Evolutionary conservation across 1,284 basidiomycete species (phyloP).

Genomic region (Tilletia indica): DNA sequence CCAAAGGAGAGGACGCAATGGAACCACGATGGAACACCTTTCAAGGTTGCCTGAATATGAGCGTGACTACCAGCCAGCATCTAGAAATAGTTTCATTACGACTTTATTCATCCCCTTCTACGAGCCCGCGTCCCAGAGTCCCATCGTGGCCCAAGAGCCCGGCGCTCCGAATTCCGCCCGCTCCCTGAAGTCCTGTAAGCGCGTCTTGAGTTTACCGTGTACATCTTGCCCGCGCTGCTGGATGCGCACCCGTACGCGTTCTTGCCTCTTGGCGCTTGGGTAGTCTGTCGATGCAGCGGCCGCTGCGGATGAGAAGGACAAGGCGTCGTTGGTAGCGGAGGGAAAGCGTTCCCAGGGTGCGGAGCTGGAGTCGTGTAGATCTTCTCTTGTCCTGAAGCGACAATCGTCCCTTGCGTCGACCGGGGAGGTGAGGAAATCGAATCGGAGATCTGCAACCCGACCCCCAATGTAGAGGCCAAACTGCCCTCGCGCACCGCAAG

Average conservation of each 20-base stretch:
- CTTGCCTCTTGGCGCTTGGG: neutral
- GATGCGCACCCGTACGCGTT: constrained; percentile 8
- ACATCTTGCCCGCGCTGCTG: constrained; percentile 14
- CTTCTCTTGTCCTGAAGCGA: too few relatives aligned
- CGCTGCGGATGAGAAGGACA: neutral
- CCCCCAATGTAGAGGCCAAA: constrained; percentile 3
- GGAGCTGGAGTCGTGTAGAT: neutral
- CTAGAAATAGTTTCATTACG: too few relatives aligned
- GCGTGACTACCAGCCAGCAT: too few relatives aligned
- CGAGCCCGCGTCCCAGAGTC: neutral
- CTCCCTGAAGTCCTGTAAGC: constrained; percentile 10
- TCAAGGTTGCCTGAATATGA: too few relatives aligned
- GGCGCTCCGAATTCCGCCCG: constrained; percentile 4
- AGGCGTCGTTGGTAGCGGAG: neutral
- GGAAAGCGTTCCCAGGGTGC: neutral
- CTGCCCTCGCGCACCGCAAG: neutral
- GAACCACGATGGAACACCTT: too few relatives aligned
- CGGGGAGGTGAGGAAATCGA: too few relatives aligned
- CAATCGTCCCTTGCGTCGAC: too few relatives aligned
- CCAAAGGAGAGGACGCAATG: too few relatives aligned
- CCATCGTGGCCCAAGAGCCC: constrained; percentile 5
- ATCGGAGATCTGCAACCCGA: neutral
- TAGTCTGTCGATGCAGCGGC: too few relatives aligned
- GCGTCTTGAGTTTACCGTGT: neutral
- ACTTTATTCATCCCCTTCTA: too few relatives aligned